A percentile compares a stretch with the other conserved stretches of the same genome.
These are phyloP conservation scores for Colletotrichum spinosum DNA, from an alignment of 2,329 filamentous ascomycete genomes.

Conservation along the genomic window DNA sequence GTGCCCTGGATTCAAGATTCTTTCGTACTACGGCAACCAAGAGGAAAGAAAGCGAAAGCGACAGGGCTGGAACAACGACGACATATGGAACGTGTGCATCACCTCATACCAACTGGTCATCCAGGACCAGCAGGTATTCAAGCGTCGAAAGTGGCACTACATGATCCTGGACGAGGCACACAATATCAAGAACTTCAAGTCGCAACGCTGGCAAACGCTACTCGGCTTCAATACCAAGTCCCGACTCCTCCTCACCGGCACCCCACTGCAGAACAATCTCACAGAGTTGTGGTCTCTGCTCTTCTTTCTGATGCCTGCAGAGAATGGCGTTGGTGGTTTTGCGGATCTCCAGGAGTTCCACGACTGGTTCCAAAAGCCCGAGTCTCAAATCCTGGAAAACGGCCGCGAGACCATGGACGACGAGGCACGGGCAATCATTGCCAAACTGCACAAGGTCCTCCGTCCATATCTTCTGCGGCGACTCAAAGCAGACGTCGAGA, in stretches of 20 bases:
- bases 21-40: slow-evolving; percentile 95
- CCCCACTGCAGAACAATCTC: slow-evolving; percentile 95
- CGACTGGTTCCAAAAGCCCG: slow-evolving; percentile 93
- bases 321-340: slow-evolving; percentile 88
- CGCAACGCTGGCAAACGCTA: slow-evolving; percentile 94
- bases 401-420: slow-evolving; percentile 94
- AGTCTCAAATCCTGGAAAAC: slow-evolving; percentile 95
- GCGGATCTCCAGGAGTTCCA: slow-evolving; percentile 96
- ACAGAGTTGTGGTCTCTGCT: slow-evolving; percentile 97
- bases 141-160: slow-evolving; percentile 94
- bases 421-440: slow-evolving; percentile 90
- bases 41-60: slow-evolving; percentile 94
- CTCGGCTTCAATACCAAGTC: slow-evolving; percentile 93
- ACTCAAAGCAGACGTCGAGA: slow-evolving; percentile 96
- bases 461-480: slow-evolving; percentile 91
- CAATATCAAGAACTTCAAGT: slow-evolving; percentile 99
- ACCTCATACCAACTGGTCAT: slow-evolving; percentile 97
- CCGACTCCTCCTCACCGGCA: slow-evolving; percentile 89
- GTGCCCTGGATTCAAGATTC: slow-evolving; percentile 96
- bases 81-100: slow-evolving; percentile 96
- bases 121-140: slow-evolving; percentile 94
- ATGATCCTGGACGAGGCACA: slow-evolving; percentile 98
- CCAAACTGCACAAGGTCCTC: slow-evolving; percentile 92
- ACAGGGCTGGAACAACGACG: slow-evolving; percentile 91
- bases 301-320: slow-evolving; percentile 95